phyloP scores from a whole-genome alignment of 2,329 filamentous ascomycete species.

The Nemania sp. region DNA sequence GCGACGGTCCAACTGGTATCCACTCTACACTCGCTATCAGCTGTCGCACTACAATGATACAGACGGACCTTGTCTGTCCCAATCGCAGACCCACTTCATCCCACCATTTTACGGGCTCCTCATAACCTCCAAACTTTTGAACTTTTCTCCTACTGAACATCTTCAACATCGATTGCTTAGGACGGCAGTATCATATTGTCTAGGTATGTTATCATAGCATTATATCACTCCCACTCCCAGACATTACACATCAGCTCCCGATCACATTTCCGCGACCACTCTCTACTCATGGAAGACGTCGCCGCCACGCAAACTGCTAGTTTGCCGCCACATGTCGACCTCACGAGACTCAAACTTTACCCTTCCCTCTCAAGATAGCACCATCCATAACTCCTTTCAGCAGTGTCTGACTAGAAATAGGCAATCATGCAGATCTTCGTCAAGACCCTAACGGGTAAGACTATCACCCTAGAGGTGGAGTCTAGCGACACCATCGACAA shows the following conservation, averaged over 20 bases:
- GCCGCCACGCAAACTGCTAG: background rate
- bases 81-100: conserved; percentile 34
- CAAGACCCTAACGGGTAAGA: conserved; percentile 97
- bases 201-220: conserved; percentile 63
- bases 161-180: conserved; percentile 71
- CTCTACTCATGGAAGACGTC: background rate
- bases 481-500: conserved; percentile 99
- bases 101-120: conserved; percentile 42
- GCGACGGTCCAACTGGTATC: background rate
- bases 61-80: background rate
- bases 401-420: conserved; percentile 55
- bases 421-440: conserved; percentile 83
- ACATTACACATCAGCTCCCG: background rate
- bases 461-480: conserved; percentile 99
- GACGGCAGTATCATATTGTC: conserved; percentile 72
- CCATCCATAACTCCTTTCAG: background rate
- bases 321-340: conserved; percentile 8
- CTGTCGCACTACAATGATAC: conserved; percentile 18
- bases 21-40: conserved; percentile 20
- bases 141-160: conserved; percentile 51
- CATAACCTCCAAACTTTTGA: conserved; percentile 41
- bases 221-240: background rate
- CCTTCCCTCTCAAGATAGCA: background rate
- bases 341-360: conserved; percentile 16
- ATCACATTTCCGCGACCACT: background rate